phyloP scores from a whole-genome alignment of 768 basidiomycete genomes.

The Lyophyllum shimeji region DNA sequence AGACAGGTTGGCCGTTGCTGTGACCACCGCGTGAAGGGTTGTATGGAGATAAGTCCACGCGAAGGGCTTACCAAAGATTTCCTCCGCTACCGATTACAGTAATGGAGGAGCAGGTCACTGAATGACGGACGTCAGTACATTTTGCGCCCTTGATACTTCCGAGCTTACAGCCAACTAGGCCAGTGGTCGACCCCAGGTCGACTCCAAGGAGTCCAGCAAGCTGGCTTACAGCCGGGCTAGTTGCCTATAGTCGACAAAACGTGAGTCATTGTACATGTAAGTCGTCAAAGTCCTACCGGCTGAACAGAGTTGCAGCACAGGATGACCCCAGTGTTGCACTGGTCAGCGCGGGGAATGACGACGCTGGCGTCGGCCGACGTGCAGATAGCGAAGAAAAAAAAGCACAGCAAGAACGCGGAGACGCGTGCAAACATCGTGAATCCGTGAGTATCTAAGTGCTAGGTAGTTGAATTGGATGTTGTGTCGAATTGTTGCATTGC shows the following conservation, averaged over 20 bases:
- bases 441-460: background rate
- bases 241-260: background rate
- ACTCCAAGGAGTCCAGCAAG: slow-evolving; percentile 10
- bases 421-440: background rate
- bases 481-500: background rate
- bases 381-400: background rate
- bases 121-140: background rate
- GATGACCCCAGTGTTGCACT: background rate
- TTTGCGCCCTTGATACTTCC: background rate
- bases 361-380: background rate
- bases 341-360: background rate
- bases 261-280: background rate
- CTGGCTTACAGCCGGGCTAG: background rate
- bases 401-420: background rate
- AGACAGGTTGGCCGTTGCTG: slow-evolving; percentile 15
- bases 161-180: slow-evolving; percentile 15
- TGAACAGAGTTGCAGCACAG: background rate
- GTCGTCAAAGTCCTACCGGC: background rate
- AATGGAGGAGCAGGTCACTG: background rate
- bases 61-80: slow-evolving; percentile 3
- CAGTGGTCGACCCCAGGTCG: slow-evolving; percentile 1
- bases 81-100: background rate
- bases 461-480: background rate
- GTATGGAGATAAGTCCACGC: background rate
- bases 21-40: background rate